Evolutionary conservation across 2,329 filamentous ascomycete genomes (phyloP).

Genomic region (Sclerotinia trifoliorum): DNA sequence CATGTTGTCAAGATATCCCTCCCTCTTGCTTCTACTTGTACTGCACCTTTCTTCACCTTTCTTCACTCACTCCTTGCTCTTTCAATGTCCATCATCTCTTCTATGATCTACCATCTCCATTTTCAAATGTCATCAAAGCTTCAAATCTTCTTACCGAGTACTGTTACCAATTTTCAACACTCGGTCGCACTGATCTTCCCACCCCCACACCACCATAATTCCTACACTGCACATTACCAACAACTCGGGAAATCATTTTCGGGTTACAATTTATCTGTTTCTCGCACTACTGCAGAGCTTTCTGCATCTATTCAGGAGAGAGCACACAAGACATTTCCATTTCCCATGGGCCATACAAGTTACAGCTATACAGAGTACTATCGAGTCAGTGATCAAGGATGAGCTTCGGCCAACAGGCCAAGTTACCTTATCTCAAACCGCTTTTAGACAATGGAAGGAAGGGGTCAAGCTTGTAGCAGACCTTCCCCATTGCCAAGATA

Average conservation of each 20-base stretch:
- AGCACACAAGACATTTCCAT: constrained; percentile 18
- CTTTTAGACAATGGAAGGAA: constrained; percentile 16
- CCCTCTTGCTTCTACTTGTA: neutral
- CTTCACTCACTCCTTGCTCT: neutral
- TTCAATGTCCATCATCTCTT: neutral
- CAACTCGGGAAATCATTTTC: constrained; percentile 15
- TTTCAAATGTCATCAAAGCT: neutral
- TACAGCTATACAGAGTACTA: neutral
- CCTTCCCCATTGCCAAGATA: constrained; percentile 11
- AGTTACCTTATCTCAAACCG: constrained; percentile 21
- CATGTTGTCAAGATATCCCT: too few species aligned
- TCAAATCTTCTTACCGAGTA: neutral
- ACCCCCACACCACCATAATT: constrained; percentile 8
- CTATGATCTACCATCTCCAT: neutral
- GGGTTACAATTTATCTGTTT: constrained; percentile 9
- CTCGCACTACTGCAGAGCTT: constrained; percentile 14
- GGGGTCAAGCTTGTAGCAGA: constrained; percentile 6
- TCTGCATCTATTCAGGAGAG: constrained; percentile 22
- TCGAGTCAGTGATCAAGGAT: constrained; percentile 9
- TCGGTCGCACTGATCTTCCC: constrained; percentile 15
- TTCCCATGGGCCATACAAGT: neutral
- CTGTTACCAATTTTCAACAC: constrained; percentile 7
- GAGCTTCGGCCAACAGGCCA: constrained; percentile 10
- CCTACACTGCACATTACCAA: constrained; percentile 7
- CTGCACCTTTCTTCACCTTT: neutral